phyloP scores from a whole-genome alignment of 768 basidiomycete species.

The Tubosaeta sp. region DNA sequence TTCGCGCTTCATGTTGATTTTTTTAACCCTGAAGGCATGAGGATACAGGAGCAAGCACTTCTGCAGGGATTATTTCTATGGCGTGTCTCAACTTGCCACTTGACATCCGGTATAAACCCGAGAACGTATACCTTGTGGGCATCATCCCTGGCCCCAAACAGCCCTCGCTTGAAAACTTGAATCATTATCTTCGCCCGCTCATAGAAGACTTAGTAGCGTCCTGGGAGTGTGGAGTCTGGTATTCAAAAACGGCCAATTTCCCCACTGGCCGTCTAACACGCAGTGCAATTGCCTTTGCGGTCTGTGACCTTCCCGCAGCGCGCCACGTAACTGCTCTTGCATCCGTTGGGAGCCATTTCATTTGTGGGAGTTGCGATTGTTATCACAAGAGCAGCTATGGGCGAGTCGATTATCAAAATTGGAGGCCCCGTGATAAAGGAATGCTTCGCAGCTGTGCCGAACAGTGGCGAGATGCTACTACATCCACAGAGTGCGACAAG shows the following conservation, averaged over 20 bases:
- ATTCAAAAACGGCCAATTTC: conserved; percentile 11
- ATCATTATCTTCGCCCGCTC: conserved; percentile 34
- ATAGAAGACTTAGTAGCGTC: conserved; percentile 28
- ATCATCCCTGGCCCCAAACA: conserved; percentile 27
- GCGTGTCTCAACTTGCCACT: conserved; percentile 33
- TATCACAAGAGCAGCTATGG: conserved; percentile 10
- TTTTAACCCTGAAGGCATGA: conserved; percentile 34
- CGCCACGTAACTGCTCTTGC: conserved; percentile 22
- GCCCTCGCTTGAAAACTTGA: conserved; percentile 29
- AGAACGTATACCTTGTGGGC: conserved; percentile 35
- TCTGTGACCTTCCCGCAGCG: conserved; percentile 37
- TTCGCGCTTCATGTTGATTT: conserved; percentile 14
- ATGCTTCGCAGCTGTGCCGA: conserved; percentile 7
- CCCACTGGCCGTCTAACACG: conserved; percentile 17
- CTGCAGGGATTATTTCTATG: conserved; percentile 14
- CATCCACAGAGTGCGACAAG: not conserved
- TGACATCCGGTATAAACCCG: conserved; percentile 28
- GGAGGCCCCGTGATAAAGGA: conserved; percentile 10
- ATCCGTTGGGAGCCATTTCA: conserved; percentile 17
- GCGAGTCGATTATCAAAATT: conserved; percentile 8
- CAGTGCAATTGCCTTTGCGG: conserved; percentile 24
- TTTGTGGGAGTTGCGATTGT: conserved; percentile 30
- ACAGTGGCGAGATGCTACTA: conserved; percentile 11
- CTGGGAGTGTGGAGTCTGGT: conserved; percentile 32
- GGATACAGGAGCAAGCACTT: conserved; percentile 20